Evolutionary conservation across 352 stramenopile genomes (phyloP).

Genomic region (Phytopythium delawarense): DNA sequence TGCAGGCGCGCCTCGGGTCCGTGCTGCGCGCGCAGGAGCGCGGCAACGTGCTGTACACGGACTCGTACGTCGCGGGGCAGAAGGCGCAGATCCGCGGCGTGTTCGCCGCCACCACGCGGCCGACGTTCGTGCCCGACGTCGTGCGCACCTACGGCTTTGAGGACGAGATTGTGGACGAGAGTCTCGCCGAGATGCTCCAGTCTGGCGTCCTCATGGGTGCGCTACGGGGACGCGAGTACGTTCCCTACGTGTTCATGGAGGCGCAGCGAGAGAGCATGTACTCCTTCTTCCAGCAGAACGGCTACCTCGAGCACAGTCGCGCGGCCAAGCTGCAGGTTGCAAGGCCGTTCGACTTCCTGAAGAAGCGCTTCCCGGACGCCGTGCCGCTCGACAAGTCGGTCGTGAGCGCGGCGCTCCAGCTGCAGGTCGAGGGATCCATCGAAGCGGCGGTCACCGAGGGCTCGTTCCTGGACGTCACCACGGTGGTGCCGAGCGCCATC

Average conservation of each 20-base stretch:
- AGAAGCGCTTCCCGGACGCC: conserved; percentile 61
- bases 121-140: conserved; percentile 72
- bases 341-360: conserved; percentile 71
- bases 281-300: conserved; percentile 86
- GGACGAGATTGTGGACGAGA: conserved; percentile 58
- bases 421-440: conserved; percentile 70
- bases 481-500: conserved; percentile 60
- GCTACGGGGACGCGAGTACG: conserved; percentile 67
- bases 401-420: conserved; percentile 48
- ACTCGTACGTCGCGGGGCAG: conserved; percentile 67
- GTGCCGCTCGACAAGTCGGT: conserved; percentile 62
- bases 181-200: conserved; percentile 50
- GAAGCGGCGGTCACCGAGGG: conserved; percentile 67
- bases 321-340: conserved; percentile 57
- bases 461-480: conserved; percentile 55
- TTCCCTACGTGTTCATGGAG: conserved; percentile 74
- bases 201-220: conserved; percentile 52
- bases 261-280: conserved; percentile 71
- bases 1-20: conserved; percentile 48
- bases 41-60: conserved; percentile 72
- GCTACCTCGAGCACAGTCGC: conserved; percentile 61
- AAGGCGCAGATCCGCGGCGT: conserved; percentile 60
- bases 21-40: conserved; percentile 61
- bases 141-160: conserved; percentile 51
- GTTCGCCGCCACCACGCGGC: conserved; percentile 56